Conservation (phyloP, 2,329 filamentous ascomycete genomes). For the Fusarium verticillioides region DNA sequence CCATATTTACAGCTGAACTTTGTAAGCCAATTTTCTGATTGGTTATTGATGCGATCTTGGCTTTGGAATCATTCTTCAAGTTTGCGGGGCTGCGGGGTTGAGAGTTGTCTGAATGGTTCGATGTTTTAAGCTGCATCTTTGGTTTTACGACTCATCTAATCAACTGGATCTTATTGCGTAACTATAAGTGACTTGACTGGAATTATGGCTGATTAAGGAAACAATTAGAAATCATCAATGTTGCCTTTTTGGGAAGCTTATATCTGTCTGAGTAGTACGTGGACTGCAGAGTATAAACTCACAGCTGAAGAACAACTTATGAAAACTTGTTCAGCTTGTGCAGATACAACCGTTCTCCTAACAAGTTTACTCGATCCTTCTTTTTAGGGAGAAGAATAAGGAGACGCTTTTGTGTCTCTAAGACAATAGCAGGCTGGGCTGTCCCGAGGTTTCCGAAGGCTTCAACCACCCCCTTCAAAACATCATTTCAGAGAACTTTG, state of each 20-base stretch:
- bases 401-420: too few relatives aligned
- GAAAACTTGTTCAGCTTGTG: too few relatives aligned
- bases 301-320: too few relatives aligned
- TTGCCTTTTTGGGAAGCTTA: not conserved
- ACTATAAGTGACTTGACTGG: not conserved
- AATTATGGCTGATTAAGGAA: not conserved
- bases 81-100: constrained; percentile 33
- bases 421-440: too few relatives aligned
- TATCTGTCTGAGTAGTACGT: too few relatives aligned
- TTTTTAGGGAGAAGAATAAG: too few relatives aligned
- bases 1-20: constrained; percentile 8
- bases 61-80: constrained; percentile 39
- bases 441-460: too few relatives aligned
- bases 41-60: constrained; percentile 10
- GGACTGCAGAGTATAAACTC: too few relatives aligned
- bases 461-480: too few relatives aligned
- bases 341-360: not conserved
- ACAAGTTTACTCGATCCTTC: not conserved
- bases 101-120: constrained; percentile 4
- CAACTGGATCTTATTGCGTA: not conserved
- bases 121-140: not conserved
- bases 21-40: constrained; percentile 12
- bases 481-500: too few relatives aligned
- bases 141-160: not conserved
- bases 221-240: not conserved